phyloP scores from a whole-genome alignment of 345 rosid species.

The Isatis tinctoria region DNA sequence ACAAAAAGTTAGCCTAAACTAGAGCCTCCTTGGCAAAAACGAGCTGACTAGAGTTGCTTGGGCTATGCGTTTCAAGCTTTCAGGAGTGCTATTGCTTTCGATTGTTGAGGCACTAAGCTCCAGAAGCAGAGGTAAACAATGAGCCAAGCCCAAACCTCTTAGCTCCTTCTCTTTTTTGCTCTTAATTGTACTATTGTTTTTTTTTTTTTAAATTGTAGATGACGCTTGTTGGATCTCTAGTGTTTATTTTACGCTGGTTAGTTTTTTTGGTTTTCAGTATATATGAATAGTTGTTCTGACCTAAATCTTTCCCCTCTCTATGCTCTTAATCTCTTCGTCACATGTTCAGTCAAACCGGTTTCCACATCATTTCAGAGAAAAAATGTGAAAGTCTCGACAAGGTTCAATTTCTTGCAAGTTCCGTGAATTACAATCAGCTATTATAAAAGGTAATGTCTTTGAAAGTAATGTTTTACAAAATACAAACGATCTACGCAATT shows the following conservation, averaged over 20 bases:
- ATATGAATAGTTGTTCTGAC: neutral
- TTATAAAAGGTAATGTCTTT: too few species aligned
- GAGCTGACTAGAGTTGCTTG: too few species aligned
- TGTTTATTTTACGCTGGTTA: neutral
- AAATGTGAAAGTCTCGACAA: neutral
- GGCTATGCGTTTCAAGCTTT: too few species aligned
- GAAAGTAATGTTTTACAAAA: neutral
- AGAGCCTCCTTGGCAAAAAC: too few species aligned
- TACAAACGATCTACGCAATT: neutral
- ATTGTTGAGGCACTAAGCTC: too few species aligned
- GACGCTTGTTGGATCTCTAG: neutral
- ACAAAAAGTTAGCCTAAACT: too few species aligned
- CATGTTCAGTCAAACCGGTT: neutral
- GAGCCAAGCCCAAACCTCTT: neutral
- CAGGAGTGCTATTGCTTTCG: too few species aligned
- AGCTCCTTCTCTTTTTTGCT: neutral
- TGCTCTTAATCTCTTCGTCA: neutral
- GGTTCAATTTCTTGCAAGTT: neutral
- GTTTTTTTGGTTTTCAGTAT: too few species aligned
- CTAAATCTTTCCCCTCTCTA: neutral
- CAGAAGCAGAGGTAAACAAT: slow-evolving; percentile 12
- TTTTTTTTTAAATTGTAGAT: slow-evolving; percentile 9
- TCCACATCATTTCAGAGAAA: neutral
- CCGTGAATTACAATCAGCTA: neutral
- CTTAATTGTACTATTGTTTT: neutral